phyloP scores from a whole-genome alignment of 2,329 filamentous ascomycete species.

The Cladophialophora yegresii region DNA sequence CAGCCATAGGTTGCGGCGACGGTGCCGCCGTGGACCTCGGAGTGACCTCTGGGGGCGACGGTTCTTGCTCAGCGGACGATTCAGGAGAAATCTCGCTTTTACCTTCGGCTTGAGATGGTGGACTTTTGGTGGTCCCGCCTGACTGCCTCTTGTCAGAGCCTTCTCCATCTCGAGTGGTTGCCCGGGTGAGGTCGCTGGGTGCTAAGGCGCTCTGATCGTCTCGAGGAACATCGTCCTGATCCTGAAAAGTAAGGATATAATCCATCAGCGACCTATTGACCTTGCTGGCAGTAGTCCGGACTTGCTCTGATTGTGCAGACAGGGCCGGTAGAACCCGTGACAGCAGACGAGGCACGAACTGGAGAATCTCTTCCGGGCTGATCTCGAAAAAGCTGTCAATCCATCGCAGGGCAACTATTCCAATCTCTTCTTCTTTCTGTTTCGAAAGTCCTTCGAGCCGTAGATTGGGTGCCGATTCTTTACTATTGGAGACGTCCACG shows the following conservation, averaged over 20 bases:
- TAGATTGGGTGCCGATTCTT: slow-evolving; percentile 29
- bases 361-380: slow-evolving; percentile 91
- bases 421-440: slow-evolving; percentile 77
- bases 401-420: slow-evolving; percentile 89
- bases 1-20: slow-evolving; percentile 51
- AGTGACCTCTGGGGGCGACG: slow-evolving; percentile 39
- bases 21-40: slow-evolving; percentile 50
- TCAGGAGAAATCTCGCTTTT: slow-evolving; percentile 21
- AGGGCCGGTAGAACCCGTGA: slow-evolving; percentile 91
- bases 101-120: slow-evolving; percentile 10
- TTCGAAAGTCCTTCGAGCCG: slow-evolving; percentile 38
- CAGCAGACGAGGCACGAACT: slow-evolving; percentile 88
- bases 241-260: slow-evolving; percentile 87
- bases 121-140: slow-evolving; percentile 44
- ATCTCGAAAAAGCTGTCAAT: slow-evolving; percentile 97
- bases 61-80: slow-evolving; percentile 19
- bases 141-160: slow-evolving; percentile 36
- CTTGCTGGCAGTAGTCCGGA: slow-evolving; percentile 81
- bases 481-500: slow-evolving; percentile 57
- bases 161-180: slow-evolving; percentile 36
- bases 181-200: slow-evolving; percentile 48
- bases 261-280: slow-evolving; percentile 92
- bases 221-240: slow-evolving; percentile 61
- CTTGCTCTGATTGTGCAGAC: slow-evolving; percentile 85
- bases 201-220: slow-evolving; percentile 41